phyloP scores from a whole-genome alignment of 352 stramenopile species.

The Aphanomyces cochlioides region DNA sequence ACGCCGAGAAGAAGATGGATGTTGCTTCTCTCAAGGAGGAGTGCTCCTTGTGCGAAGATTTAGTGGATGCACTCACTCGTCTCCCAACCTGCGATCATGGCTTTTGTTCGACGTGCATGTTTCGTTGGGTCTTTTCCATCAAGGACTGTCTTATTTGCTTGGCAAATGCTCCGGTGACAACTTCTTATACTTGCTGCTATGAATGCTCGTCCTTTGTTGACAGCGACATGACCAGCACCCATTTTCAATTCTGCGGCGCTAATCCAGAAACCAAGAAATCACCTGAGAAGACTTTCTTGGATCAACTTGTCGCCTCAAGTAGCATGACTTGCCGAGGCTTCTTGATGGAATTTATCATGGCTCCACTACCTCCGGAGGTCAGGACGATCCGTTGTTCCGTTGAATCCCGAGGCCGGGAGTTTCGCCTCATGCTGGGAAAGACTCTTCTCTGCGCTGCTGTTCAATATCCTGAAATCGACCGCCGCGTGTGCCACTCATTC shows the following conservation, averaged over 20 bases:
- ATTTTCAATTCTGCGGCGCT: not conserved
- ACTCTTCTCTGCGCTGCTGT: not conserved
- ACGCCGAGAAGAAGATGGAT: too few relatives aligned
- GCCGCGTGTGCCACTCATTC: not conserved
- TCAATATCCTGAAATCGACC: not conserved
- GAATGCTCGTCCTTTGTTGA: not conserved
- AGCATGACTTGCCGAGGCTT: not conserved
- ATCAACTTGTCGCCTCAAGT: not conserved
- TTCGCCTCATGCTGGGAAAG: not conserved
- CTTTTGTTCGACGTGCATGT: not conserved
- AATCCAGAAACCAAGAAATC: not conserved
- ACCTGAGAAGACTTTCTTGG: not conserved
- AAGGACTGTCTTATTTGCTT: not conserved
- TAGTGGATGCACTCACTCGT: not conserved
- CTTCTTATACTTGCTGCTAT: not conserved
- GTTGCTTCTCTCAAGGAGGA: too few relatives aligned
- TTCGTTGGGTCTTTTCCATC: not conserved
- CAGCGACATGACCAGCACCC: not conserved
- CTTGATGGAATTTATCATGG: conserved; percentile 1
- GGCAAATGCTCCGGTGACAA: not conserved
- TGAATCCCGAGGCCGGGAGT: not conserved
- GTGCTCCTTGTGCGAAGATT: not conserved
- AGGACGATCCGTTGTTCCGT: not conserved
- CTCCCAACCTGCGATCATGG: not conserved
- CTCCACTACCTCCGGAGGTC: not conserved